Evolutionary conservation across 1,139 yeast species (phyloP).

Genomic region (Pichia sp.): DNA sequence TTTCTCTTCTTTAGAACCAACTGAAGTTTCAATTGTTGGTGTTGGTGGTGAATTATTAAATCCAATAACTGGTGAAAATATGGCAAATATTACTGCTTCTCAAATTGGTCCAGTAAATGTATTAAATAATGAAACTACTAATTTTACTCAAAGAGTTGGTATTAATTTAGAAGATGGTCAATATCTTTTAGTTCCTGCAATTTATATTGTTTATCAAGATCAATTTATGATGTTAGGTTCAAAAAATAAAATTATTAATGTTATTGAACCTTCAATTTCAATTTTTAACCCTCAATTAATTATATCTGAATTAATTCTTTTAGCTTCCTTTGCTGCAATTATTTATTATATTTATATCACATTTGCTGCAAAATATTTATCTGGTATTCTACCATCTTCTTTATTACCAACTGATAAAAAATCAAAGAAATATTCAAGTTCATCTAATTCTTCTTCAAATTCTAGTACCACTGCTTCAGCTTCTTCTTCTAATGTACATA

Average conservation of each 20-base stretch:
- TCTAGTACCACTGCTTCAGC: conserved; percentile 19
- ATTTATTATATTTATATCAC: conserved; percentile 43
- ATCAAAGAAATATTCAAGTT: conserved; percentile 30
- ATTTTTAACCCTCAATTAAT: conserved; percentile 68
- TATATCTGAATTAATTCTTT: conserved; percentile 51
- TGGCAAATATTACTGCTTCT: conserved; percentile 59
- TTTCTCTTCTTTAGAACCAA: conserved; percentile 53
- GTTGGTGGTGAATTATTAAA: conserved; percentile 67
- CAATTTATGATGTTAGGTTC: conserved; percentile 53
- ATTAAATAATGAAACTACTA: conserved; percentile 41
- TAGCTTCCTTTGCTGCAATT: conserved; percentile 43
- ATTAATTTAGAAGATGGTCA: conserved; percentile 53
- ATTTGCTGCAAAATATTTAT: conserved; percentile 40
- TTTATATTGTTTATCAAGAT: conserved; percentile 48
- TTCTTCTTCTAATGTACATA: conserved; percentile 31
- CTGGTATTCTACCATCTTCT: conserved; percentile 28
- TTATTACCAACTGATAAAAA: conserved; percentile 34
- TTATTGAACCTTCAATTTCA: conserved; percentile 64
- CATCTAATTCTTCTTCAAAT: neutral
- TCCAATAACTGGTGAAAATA: conserved; percentile 44
- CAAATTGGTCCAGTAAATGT: conserved; percentile 58
- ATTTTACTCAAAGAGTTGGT: conserved; percentile 49
- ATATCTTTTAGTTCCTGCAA: conserved; percentile 55
- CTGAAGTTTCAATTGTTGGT: conserved; percentile 54
- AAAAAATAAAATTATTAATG: conserved; percentile 49